phyloP scores from a whole-genome alignment of 257 asterid species.

The Thymus mandschuricus region DNA sequence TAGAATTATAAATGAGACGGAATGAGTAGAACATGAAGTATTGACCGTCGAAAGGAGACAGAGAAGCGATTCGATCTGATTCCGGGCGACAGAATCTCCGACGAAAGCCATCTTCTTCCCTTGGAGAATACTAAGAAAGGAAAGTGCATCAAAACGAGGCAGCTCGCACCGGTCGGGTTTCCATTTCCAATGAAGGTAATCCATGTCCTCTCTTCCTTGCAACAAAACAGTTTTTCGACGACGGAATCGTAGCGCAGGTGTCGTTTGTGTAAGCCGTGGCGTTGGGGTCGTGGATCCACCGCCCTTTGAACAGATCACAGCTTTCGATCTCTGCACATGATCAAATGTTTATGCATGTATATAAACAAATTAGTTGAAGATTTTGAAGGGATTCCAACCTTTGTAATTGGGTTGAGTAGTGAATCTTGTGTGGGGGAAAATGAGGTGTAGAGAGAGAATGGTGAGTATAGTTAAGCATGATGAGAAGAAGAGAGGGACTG shows the following conservation, averaged over 20 bases:
- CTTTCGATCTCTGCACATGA: conserved; percentile 22
- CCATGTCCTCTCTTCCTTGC: conserved; percentile 58
- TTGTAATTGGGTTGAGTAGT: no score
- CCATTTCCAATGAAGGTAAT: conserved; percentile 77
- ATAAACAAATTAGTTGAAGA: no score
- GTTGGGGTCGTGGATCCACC: conserved; percentile 34
- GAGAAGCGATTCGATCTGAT: conserved; percentile 81
- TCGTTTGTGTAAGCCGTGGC: conserved; percentile 51
- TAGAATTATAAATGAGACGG: no score
- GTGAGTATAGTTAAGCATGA: no score
- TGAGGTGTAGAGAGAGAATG: no score
- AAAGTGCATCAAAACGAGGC: conserved; percentile 48
- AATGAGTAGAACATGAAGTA: background rate
- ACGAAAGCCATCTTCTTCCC: conserved; percentile 77
- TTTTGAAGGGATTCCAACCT: background rate
- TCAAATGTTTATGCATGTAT: no score
- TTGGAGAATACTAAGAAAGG: conserved; percentile 40
- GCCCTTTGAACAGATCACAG: conserved; percentile 65
- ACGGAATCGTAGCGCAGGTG: conserved; percentile 62
- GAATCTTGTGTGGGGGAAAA: no score
- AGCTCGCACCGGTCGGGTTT: conserved; percentile 64
- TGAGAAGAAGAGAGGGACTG: no score
- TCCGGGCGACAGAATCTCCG: conserved; percentile 76
- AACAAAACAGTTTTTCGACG: conserved; percentile 54
- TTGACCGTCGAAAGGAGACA: conserved; percentile 69